Evolutionary conservation across 176 grass and related monocot genomes (phyloP).

Genomic region (Metroxylon sagu): DNA sequence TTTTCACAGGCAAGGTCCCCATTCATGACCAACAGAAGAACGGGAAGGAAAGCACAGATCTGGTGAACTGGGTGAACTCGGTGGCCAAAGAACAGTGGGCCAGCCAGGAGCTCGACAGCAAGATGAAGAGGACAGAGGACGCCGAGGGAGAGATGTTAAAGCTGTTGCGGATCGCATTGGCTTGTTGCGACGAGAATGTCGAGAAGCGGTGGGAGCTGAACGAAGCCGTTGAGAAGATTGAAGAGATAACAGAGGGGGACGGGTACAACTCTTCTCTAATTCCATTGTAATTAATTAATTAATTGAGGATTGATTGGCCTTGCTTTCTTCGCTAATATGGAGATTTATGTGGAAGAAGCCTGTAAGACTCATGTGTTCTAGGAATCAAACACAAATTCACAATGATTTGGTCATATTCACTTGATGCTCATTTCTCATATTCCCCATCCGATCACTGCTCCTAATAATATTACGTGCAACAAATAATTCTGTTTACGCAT

Average conservation of each 20-base stretch:
- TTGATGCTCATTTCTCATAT: no score
- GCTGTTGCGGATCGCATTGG: slow-evolving; percentile 59
- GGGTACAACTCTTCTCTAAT: not conserved
- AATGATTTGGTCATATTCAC: no score
- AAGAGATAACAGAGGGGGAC: slow-evolving; percentile 34
- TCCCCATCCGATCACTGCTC: no score
- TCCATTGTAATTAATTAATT: not conserved
- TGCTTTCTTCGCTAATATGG: no score
- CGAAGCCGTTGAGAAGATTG: slow-evolving; percentile 46
- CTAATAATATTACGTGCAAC: no score
- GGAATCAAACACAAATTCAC: no score
- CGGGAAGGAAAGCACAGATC: slow-evolving; percentile 35
- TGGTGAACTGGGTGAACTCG: slow-evolving; percentile 15
- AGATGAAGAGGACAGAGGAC: slow-evolving; percentile 15
- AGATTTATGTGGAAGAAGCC: no score
- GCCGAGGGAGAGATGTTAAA: slow-evolving; percentile 47
- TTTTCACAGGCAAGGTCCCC: slow-evolving; percentile 30
- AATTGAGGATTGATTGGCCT: not conserved
- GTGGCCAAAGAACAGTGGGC: slow-evolving; percentile 40
- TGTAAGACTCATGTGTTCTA: no score
- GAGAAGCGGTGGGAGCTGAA: slow-evolving; percentile 64
- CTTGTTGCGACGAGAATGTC: slow-evolving; percentile 48
- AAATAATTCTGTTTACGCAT: no score
- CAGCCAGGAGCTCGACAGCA: slow-evolving; percentile 30
- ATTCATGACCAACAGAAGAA: slow-evolving; percentile 8